Percentiles rank a stretch among this genome's conserved stretches.
phyloP scores from a whole-genome alignment of 2,329 filamentous ascomycete species.

The Amylocarpus encephaloides region DNA sequence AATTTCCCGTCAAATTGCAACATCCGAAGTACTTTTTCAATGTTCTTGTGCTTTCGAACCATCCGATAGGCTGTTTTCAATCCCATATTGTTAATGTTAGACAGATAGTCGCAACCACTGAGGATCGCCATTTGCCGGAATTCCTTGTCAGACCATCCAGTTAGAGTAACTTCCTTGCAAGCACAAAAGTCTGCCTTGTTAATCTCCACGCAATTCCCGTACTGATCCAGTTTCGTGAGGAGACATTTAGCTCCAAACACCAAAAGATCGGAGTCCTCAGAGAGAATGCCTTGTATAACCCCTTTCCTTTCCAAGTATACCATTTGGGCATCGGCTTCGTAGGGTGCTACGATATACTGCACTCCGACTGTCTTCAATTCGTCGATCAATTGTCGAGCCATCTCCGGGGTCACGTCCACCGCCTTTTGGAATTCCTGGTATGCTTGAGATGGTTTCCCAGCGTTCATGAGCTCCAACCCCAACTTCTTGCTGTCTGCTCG shows the following conservation, averaged over 20 bases:
- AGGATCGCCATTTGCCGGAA: constrained; percentile 95
- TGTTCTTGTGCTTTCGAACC: constrained; percentile 81
- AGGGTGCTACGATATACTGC: constrained; percentile 88
- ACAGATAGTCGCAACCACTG: constrained; percentile 93
- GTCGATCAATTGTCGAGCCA: constrained; percentile 88
- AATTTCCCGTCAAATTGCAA: constrained; percentile 86
- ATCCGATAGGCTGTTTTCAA: constrained; percentile 90
- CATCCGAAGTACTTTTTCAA: constrained; percentile 75
- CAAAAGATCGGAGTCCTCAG: constrained; percentile 91
- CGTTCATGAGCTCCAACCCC: constrained; percentile 72
- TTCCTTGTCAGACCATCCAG: constrained; percentile 85
- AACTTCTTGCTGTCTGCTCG: constrained; percentile 70
- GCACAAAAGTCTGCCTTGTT: constrained; percentile 83
- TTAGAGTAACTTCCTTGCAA: constrained; percentile 79
- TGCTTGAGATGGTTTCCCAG: constrained; percentile 75
- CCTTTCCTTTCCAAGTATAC: constrained; percentile 87
- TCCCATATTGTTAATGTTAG: constrained; percentile 76
- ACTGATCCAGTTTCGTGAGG: constrained; percentile 88
- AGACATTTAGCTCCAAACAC: constrained; percentile 91
- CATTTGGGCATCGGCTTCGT: constrained; percentile 95
- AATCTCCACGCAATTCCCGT: constrained; percentile 89
- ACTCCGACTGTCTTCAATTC: constrained; percentile 76
- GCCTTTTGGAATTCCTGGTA: constrained; percentile 87
- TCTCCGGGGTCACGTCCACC: constrained; percentile 90
- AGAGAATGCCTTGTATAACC: constrained; percentile 79